Evolutionary conservation across 2,329 filamentous ascomycete genomes (phyloP).

Genomic region (Cryphonectria parasitica): DNA sequence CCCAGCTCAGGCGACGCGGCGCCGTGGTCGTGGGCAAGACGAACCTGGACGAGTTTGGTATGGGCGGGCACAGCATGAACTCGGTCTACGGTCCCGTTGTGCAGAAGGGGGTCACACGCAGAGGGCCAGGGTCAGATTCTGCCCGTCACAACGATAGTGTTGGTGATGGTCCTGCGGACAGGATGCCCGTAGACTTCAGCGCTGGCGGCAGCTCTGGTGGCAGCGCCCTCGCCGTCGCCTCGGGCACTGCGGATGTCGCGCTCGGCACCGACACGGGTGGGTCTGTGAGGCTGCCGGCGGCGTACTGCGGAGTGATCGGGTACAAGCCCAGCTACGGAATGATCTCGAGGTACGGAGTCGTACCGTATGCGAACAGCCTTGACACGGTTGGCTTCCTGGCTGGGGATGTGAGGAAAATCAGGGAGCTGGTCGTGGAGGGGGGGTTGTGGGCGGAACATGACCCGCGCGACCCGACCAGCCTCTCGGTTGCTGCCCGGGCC

Average conservation of each 20-base stretch:
- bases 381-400: conserved; percentile 86
- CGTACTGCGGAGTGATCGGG: conserved; percentile 80
- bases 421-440: conserved; percentile 55
- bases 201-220: conserved; percentile 92
- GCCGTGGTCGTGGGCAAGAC: conserved; percentile 75
- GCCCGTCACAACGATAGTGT: too few species aligned
- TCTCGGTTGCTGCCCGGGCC: conserved; percentile 59
- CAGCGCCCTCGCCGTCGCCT: conserved; percentile 81
- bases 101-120: conserved; percentile 31
- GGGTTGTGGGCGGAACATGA: conserved; percentile 62
- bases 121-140: conserved; percentile 29
- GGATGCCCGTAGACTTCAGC: conserved; percentile 52
- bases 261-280: conserved; percentile 94
- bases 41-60: conserved; percentile 75
- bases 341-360: conserved; percentile 81
- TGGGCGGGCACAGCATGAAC: conserved; percentile 42
- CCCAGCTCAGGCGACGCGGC: conserved; percentile 65
- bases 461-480: conserved; percentile 72
- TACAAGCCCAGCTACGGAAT: conserved; percentile 93
- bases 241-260: conserved; percentile 62
- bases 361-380: conserved; percentile 90
- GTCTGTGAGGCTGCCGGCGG: conserved; percentile 83
- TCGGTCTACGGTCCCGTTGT: conserved; percentile 36
- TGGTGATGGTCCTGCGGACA: conserved; percentile 20
- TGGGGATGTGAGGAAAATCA: conserved; percentile 53